phyloP scores from a whole-genome alignment of 768 basidiomycete genomes.

The Suillus paluster region DNA sequence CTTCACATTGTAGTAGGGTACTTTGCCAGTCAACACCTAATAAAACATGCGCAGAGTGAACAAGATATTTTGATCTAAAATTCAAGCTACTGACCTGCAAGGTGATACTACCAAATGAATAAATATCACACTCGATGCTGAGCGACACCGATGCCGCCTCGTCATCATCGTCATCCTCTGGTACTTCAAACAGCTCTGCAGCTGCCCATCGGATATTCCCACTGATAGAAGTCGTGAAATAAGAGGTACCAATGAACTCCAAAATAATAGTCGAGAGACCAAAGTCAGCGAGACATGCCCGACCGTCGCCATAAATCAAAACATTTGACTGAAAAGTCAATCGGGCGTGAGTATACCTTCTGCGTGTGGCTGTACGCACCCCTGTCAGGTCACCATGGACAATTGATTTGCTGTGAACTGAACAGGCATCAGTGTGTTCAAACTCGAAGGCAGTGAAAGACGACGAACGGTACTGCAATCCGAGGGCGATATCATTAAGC shows the following conservation, averaged over 20 bases:
- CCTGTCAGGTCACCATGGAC: conserved; percentile 12
- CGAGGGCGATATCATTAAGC: not conserved
- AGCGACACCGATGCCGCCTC: too few species aligned
- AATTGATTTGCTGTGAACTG: conserved; percentile 4
- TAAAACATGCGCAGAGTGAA: too few species aligned
- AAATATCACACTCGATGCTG: too few species aligned
- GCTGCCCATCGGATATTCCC: conserved; percentile 53
- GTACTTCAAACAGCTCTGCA: conserved; percentile 40
- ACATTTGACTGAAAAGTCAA: conserved; percentile 1
- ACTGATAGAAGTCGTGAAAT: conserved; percentile 23
- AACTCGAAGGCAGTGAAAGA: not conserved
- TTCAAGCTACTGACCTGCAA: too few species aligned
- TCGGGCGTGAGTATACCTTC: too few species aligned
- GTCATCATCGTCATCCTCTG: too few species aligned
- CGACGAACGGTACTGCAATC: too few species aligned
- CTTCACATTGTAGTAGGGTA: too few species aligned
- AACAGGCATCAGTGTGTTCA: not conserved
- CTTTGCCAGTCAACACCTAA: too few species aligned
- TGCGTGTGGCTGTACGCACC: not conserved
- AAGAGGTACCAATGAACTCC: conserved; percentile 34
- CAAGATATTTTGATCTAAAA: too few species aligned
- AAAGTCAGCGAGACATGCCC: conserved; percentile 46
- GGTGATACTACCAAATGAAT: too few species aligned
- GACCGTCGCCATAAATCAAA: conserved; percentile 44
- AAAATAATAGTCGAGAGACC: conserved; percentile 45